phyloP scores from a whole-genome alignment of 177 flowering plant species.

The Vitis hybrid region DNA sequence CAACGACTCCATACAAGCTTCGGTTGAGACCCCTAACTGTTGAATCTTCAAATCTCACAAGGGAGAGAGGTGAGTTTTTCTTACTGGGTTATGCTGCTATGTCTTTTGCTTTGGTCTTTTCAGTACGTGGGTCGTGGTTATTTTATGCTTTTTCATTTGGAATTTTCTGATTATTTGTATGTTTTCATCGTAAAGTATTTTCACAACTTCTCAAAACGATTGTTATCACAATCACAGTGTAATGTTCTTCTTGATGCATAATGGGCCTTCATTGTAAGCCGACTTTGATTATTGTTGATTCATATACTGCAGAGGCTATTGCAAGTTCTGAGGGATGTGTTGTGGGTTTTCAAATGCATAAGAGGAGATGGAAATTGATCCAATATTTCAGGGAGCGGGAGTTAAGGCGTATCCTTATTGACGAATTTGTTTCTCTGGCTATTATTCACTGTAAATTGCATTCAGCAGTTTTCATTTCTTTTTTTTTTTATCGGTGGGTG shows the following conservation, averaged over 20 bases:
- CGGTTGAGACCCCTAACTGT: not conserved
- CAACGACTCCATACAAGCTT: no score
- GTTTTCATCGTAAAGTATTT: no score
- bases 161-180: no score
- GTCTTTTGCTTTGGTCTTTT: not conserved
- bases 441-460: not conserved
- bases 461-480: not conserved
- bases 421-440: constrained; percentile 3
- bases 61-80: not conserved
- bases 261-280: not conserved
- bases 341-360: not conserved
- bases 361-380: constrained; percentile 47
- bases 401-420: constrained; percentile 51
- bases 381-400: constrained; percentile 65
- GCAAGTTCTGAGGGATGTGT: not conserved
- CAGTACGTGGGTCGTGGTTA: not conserved
- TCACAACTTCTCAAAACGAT: no score
- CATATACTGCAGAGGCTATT: not conserved
- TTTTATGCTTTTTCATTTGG: not conserved
- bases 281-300: not conserved
- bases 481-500: no score
- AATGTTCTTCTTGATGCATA: no score
- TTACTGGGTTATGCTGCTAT: not conserved
- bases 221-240: no score
- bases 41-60: not conserved